Base-by-base conservation (phyloP, 225 moss, liverwort and hornwort species). In the Climacium dendroides region DNA sequence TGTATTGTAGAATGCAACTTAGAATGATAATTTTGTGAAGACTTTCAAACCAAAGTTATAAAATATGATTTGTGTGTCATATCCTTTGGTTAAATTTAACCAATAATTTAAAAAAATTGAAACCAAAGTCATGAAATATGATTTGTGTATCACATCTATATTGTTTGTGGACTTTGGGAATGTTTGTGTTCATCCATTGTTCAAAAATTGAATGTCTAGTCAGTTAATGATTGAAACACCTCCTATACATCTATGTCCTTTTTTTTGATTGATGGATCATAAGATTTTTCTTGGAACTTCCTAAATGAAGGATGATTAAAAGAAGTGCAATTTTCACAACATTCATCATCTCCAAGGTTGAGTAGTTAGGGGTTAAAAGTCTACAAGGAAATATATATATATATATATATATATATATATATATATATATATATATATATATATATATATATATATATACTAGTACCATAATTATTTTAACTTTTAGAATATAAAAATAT, bases 261-360 rank as follows among this genome's bases (percentile, higher is more conserved):
- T 12, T 4, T 67, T 67, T 12, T 20, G 3, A n/a, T 65, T 65
- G 65, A 66, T 67, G 2, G 13, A 67, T 23, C 0, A 37, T 5
- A 10, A 37, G 37, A 7, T 37, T n/a, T 67, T 37, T 67, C 67
- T 37, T 37, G 0, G 37, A 67, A 67, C 37, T 22, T 37, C 23
- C 0, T 37, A 4, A 35, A 23, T 22, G 23, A 67, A 67, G 23
- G 13, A 37, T 22, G 13, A 13, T 37, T 37, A 4, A 67, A 23
- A 11, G 11, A 65, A 65, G 20, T 11, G 11, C n/a, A n/a, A 35
- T 19, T 35, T n/a, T 35, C 3, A 65, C 11, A 65, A 6, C 11
- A 65, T n/a, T n/a, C 11, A 11, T n/a, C 11, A n/a, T 65, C 6
- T 0, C 2, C 1, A 0, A 1, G 6, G 13, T 39, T 37, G 37